phyloP scores from a whole-genome alignment of 2,329 filamentous ascomycete species.

The Beauveria asiatica region DNA sequence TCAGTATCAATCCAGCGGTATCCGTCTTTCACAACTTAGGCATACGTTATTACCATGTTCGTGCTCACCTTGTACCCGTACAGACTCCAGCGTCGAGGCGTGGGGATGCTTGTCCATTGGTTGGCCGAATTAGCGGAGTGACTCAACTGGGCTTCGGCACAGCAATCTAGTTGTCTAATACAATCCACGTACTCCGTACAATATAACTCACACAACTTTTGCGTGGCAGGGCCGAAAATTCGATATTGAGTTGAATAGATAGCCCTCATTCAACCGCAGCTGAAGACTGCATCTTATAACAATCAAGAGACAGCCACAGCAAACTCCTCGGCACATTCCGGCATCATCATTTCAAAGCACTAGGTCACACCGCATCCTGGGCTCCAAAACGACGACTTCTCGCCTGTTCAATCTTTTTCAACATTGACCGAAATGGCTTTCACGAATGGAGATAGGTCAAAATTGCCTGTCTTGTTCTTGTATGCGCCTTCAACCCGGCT shows the following conservation, averaged over 20 bases:
- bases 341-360: not conserved
- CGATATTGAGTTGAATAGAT: not conserved
- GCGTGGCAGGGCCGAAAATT: not conserved
- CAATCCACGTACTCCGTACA: not conserved
- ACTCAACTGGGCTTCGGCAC: not conserved
- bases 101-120: not conserved
- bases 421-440: constrained; percentile 19
- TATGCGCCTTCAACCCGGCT: constrained; percentile 17
- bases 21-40: not conserved
- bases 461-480: constrained; percentile 37
- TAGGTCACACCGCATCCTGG: not conserved
- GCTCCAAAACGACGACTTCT: not conserved
- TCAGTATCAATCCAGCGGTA: no score
- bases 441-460: constrained; percentile 24
- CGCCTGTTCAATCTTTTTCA: not conserved
- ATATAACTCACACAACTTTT: not conserved
- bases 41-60: not conserved
- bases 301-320: not conserved
- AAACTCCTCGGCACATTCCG: not conserved
- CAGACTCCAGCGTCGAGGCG: not conserved
- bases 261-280: not conserved
- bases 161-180: not conserved
- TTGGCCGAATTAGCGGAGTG: not conserved
- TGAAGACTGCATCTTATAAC: not conserved
- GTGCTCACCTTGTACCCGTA: not conserved